Evolutionary conservation across 75 land plant genomes (phyloP).

Genomic region (Chamaecyparis obtusa): DNA sequence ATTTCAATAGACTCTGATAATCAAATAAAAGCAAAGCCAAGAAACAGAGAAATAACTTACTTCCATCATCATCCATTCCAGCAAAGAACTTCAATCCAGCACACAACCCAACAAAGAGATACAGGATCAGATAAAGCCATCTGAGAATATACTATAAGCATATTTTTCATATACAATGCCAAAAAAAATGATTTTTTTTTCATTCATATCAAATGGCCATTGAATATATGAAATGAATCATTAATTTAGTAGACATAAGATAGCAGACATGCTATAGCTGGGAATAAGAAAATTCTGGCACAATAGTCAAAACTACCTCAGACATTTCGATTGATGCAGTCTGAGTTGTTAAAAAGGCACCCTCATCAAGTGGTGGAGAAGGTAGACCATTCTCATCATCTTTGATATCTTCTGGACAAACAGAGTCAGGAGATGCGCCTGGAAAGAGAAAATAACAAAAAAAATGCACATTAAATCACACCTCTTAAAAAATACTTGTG

Average conservation of each 20-base stretch:
- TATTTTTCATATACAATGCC: background rate
- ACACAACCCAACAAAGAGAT: background rate
- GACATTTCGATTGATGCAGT: constrained; percentile 36
- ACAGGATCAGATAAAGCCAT: constrained; percentile 9
- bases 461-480: background rate
- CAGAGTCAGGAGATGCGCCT: constrained; percentile 52
- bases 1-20: background rate
- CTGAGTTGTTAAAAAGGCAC: constrained; percentile 41
- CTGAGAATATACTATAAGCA: background rate
- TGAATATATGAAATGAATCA: background rate
- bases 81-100: constrained; percentile 52
- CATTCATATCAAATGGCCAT: background rate
- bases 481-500: background rate
- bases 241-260: background rate
- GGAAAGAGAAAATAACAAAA: background rate
- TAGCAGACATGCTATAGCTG: background rate
- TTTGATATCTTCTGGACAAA: constrained; percentile 40
- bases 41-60: constrained; percentile 37
- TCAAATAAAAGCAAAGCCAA: background rate
- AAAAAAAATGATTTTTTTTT: background rate
- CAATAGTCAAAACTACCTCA: constrained; percentile 14
- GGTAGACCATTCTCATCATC: constrained; percentile 52
- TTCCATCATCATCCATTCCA: constrained; percentile 83
- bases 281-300: background rate
- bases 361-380: constrained; percentile 45